Evolutionary conservation across 345 rosid species (phyloP), one percentile per base, ranked within the genome.

Genomic region (Capsella bursapastoris): DNA sequence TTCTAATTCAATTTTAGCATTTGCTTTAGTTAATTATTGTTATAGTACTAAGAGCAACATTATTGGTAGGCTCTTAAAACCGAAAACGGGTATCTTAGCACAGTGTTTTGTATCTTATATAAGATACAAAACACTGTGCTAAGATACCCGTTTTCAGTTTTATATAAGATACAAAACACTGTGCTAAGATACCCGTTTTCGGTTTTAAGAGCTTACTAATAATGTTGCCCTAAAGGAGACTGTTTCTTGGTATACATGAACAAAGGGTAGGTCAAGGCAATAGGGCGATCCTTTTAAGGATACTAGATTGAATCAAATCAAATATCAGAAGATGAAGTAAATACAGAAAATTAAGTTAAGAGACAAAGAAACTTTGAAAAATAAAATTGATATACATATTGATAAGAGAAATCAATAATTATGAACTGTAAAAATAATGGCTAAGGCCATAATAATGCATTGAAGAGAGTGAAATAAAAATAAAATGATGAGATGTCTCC

Each of bases 401-500:
- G 4, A 41, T 8, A 15, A 37, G 43, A 76, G 56, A 69, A 52
- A 63, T 63, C 52, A 57, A 58, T 66, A 66, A 40, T 14, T 50
- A 68, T 58, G 34, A 76, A 72, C 65, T 52, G 53, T 49, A 48
- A 66, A 72, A 41, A 22, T 58, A 82, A 76, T 73, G 81, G 80
- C 84, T 79, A 79, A 79, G 55, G 51, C 9, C 69, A 82, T 73
- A 80, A 82, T 73, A 80, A 82, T 60, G 60, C 66, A 72, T 45
- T 41, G 80, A 77, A 71, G 47, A 77, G 72, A 2, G 72, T 64
- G 67, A 57, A 69, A 22, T 22, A 22, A 22, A 52, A 75, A 32
- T 31, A 58, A 71, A 64, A 70, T 82, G 70, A 82, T 70, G 75
- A 22, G 25, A 22, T 62, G 96, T 94, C 96, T 84, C 89, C 90